A percentile compares a stretch with the other conserved stretches of the same genome.
Conservation (phyloP, 2,329 filamentous ascomycete genomes). For the Diplodia scrobiculata region DNA sequence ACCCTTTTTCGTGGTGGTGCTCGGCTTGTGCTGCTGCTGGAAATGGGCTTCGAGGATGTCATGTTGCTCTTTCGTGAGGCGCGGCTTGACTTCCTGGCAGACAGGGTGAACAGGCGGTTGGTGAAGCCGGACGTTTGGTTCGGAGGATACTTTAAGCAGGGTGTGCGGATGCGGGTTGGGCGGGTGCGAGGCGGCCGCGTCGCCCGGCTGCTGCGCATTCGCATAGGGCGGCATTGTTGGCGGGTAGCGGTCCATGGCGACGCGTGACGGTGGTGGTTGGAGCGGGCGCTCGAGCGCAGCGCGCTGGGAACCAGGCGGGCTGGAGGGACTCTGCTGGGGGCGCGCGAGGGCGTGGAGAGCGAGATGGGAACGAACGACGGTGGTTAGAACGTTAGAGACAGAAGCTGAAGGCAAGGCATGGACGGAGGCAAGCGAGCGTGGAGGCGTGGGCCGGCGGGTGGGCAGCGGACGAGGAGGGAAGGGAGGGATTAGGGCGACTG, state of each 20-base stretch:
- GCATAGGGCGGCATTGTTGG: conserved; percentile 23
- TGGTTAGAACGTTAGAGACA: conserved; percentile 27
- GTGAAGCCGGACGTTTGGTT: conserved; percentile 27
- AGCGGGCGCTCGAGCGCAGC: conserved; percentile 4
- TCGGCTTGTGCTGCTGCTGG: conserved; percentile 53
- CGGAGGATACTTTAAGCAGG: conserved; percentile 28
- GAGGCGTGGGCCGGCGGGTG: conserved; percentile 10
- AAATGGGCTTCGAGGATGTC: conserved; percentile 56
- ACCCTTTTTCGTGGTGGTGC: conserved; percentile 54
- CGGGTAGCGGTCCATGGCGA: conserved; percentile 24
- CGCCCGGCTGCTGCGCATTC: conserved; percentile 17
- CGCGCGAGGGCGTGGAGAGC: background rate
- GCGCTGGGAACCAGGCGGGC: conserved; percentile 3
- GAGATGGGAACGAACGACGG: conserved; percentile 22
- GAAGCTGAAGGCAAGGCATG: conserved; percentile 23
- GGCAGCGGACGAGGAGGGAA: conserved; percentile 22
- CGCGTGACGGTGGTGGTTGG: background rate
- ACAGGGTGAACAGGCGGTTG: conserved; percentile 23
- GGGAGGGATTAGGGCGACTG: conserved; percentile 25
- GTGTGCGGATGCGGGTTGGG: conserved; percentile 24
- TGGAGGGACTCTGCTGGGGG: background rate
- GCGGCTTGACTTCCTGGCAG: conserved; percentile 51
- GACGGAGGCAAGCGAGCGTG: conserved; percentile 27
- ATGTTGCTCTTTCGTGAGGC: conserved; percentile 57
- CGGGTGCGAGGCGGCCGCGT: conserved; percentile 17